Percentiles rank a stretch among this genome's conserved stretches.
phyloP scores from a whole-genome alignment of 129 eudicot genomes.

The Flaveria linearis region DNA sequence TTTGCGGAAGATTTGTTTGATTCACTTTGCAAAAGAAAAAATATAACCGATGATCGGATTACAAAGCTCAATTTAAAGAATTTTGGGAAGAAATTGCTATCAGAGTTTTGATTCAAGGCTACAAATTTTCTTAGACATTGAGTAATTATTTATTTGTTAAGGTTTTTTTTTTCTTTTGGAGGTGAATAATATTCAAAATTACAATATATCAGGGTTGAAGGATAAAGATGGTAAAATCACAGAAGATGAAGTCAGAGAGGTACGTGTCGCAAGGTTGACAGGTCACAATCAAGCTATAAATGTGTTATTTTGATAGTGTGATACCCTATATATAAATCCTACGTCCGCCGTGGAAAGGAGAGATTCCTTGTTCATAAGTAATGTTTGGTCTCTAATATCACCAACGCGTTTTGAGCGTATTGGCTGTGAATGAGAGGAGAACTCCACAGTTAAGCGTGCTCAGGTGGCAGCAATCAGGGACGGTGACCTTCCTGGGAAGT shows the following conservation, averaged over 20 bases:
- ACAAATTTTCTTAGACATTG: constrained; percentile 57
- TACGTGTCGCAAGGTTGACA: neutral
- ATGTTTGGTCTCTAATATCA: no score
- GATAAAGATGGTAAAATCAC: constrained; percentile 74
- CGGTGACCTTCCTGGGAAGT: no score
- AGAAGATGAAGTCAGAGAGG: constrained; percentile 75
- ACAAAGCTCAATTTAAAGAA: constrained; percentile 48
- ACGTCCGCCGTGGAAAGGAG: no score
- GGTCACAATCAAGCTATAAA: neutral
- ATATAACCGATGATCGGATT: constrained; percentile 42
- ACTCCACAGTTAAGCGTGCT: no score
- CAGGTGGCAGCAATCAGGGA: no score
- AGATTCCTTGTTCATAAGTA: no score
- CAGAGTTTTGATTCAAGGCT: constrained; percentile 70
- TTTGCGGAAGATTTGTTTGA: constrained; percentile 57
- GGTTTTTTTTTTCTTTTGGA: neutral
- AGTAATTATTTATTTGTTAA: neutral
- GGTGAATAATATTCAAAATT: neutral
- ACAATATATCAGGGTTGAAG: constrained; percentile 59
- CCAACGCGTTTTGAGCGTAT: no score
- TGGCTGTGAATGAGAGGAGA: no score
- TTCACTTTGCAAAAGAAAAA: constrained; percentile 48
- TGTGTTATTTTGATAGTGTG: no score
- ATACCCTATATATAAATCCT: no score
- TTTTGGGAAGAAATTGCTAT: constrained; percentile 61